phyloP scores from a whole-genome alignment of 306 rosid species.

The Begonia peltatifolia region DNA sequence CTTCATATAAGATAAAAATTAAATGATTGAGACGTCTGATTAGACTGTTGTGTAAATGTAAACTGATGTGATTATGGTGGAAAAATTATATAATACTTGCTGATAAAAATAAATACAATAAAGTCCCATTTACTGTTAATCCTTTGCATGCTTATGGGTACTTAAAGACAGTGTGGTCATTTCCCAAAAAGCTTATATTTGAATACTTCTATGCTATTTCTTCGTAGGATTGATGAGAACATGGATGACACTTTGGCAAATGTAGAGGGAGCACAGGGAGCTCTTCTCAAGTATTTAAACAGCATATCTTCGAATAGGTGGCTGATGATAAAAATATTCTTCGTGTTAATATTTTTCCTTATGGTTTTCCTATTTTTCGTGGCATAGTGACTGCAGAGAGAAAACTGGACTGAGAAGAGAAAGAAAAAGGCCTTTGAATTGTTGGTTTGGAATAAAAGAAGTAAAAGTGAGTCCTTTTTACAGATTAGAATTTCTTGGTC shows the following conservation, averaged over 20 bases:
- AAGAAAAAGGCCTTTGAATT: too few relatives aligned
- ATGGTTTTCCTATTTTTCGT: conserved; percentile 97
- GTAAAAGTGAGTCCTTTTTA: conserved; percentile 4
- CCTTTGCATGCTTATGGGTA: too few relatives aligned
- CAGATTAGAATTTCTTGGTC: too few relatives aligned
- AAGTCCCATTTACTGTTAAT: too few relatives aligned
- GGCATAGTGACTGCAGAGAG: conserved; percentile 37
- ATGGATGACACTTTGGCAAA: conserved; percentile 87
- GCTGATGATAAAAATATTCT: conserved; percentile 99
- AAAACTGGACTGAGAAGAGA: conserved; percentile 7
- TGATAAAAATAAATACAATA: too few relatives aligned
- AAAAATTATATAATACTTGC: too few relatives aligned
- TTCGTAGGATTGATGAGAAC: conserved; percentile 78
- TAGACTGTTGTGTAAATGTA: too few relatives aligned
- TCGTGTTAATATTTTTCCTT: conserved; percentile 85
- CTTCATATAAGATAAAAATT: too few relatives aligned
- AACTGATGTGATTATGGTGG: too few relatives aligned
- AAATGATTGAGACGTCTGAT: too few relatives aligned
- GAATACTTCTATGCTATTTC: neutral
- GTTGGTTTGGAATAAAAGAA: conserved; percentile 16
- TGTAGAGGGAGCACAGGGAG: conserved; percentile 96
- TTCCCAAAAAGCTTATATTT: too few relatives aligned
- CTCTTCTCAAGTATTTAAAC: conserved; percentile 79
- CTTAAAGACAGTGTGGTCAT: too few relatives aligned
- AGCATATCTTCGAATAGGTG: conserved; percentile 97